Base-by-base conservation (phyloP, 139 green algal species). In the Nannochloris sp. region DNA sequence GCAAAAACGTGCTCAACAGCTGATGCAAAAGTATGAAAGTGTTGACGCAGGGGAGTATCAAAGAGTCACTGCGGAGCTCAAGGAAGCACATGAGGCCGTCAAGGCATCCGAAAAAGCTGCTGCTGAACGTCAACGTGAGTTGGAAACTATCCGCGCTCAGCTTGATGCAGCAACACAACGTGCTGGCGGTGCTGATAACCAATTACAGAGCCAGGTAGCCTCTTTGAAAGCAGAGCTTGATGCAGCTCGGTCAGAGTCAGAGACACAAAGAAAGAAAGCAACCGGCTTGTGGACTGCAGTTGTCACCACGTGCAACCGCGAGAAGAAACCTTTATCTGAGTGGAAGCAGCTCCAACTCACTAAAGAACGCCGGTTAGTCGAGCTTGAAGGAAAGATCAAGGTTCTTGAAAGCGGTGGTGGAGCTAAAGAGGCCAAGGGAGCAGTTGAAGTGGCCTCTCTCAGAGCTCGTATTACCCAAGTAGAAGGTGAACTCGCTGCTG, bases 11-110 rank as follows among this genome's bases (percentile, higher is more conserved):
- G 64, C 67, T 31, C 55, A 78, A 54, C 55, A 79, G 53, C 44
- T 84, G 56, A 75, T 74, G 47, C 58, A 77, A 19, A 83, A 83
- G 57, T 81, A 80, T 38, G 70, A 73, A 6, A 57, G 54, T 29
- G 75, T 83, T 53, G 78, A 84, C 44, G 47, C 60, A 25, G 60
- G 48, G 6, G 78, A 85, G 63, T 57, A 85, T 64, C 55, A 75
- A 42, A 54, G 71, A 12, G 70, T 83, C 32, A 23, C 59, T n/a
- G 42, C 48, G 6, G 58, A 81, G 60, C 65, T 84, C 15, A 38
- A 53, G 19, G 30, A 25, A 15, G 61, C 36, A 24, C 31, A 68
- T 27, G 39, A 57, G n/a, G 59, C 36, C 14, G 24, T 56, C 14
- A 13, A 33, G 7, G 47, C 23, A 1, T 54, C 37, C 13, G 67